phyloP scores from a whole-genome alignment of 352 stramenopile genomes.

The Aphanomyces cochlioides region DNA sequence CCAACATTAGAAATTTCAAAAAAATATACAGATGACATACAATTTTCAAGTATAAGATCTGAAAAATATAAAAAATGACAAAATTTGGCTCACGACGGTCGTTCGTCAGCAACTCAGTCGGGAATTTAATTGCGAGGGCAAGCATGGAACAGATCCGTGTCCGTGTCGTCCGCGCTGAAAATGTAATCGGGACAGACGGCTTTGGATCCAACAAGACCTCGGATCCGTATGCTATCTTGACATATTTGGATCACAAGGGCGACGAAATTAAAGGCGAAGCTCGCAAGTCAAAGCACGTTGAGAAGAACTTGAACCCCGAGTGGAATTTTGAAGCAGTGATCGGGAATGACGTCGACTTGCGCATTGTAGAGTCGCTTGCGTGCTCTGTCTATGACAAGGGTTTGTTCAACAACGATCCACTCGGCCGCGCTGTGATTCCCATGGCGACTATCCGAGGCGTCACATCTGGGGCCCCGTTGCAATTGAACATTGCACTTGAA shows the following conservation, averaged over 20 bases:
- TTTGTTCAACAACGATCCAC: conserved; percentile 54
- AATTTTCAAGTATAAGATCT: neutral
- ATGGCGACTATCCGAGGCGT: conserved; percentile 48
- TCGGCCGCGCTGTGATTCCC: conserved; percentile 71
- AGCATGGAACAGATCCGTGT: conserved; percentile 28
- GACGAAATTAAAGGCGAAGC: conserved; percentile 38
- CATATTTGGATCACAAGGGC: conserved; percentile 61
- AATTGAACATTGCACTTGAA: conserved; percentile 3
- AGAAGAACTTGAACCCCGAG: conserved; percentile 58
- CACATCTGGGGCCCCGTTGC: conserved; percentile 33
- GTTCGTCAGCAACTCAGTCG: conserved; percentile 6
- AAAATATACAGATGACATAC: neutral
- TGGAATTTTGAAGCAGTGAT: conserved; percentile 66
- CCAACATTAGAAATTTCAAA: conserved; percentile 5
- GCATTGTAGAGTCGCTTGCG: conserved; percentile 56
- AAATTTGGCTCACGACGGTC: neutral
- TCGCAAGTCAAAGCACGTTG: conserved; percentile 64
- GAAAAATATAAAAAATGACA: conserved; percentile 6
- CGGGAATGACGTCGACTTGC: conserved; percentile 60
- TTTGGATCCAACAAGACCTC: conserved; percentile 31
- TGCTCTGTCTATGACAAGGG: conserved; percentile 53
- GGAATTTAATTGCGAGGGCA: conserved; percentile 1
- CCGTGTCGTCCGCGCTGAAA: conserved; percentile 4
- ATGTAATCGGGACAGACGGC: conserved; percentile 23
- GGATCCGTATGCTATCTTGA: conserved; percentile 68